A percentile compares a stretch with the other conserved stretches of the same genome.
Evolutionary conservation across 1,139 yeast genomes (phyloP).

Genomic region (Blastobotrys elegans): DNA sequence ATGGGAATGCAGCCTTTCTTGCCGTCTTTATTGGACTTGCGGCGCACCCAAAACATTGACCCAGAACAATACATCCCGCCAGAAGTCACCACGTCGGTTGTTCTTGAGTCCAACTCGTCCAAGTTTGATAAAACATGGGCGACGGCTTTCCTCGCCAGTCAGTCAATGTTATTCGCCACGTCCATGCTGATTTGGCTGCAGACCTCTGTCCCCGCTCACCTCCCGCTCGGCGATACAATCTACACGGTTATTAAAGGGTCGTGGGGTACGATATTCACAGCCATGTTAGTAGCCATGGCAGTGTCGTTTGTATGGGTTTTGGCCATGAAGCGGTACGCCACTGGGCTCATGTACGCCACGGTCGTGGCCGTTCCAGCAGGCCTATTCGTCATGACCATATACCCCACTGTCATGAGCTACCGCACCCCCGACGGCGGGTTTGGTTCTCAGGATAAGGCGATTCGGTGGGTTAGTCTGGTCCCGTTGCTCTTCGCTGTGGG

Average conservation of each 20-base stretch:
- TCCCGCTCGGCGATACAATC: slow-evolving; percentile 34
- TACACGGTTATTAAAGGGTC: slow-evolving; percentile 32
- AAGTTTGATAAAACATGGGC: slow-evolving; percentile 32
- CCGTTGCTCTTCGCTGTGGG: slow-evolving; percentile 32
- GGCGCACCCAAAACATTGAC: slow-evolving; percentile 17
- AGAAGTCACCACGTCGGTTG: slow-evolving; percentile 13
- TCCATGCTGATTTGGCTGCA: slow-evolving; percentile 34
- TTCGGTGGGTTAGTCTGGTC: slow-evolving; percentile 36
- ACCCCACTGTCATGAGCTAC: slow-evolving; percentile 35
- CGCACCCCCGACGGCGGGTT: slow-evolving; percentile 34
- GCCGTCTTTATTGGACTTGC: slow-evolving; percentile 19
- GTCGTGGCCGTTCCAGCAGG: slow-evolving; percentile 35
- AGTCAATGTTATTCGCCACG: slow-evolving; percentile 34
- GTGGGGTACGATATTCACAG: slow-evolving; percentile 27
- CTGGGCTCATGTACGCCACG: slow-evolving; percentile 33
- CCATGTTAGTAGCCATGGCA: slow-evolving; percentile 30
- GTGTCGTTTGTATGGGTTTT: slow-evolving; percentile 36
- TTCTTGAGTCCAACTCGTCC: slow-evolving; percentile 17
- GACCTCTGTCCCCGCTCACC: slow-evolving; percentile 28
- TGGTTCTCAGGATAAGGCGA: slow-evolving; percentile 35
- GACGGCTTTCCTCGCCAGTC: slow-evolving; percentile 27
- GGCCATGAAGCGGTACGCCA: slow-evolving; percentile 30
- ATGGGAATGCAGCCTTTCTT: slow-evolving; percentile 22
- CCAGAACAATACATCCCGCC: slow-evolving; percentile 15
- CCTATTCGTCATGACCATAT: slow-evolving; percentile 28